Evolutionary conservation across 2,329 filamentous ascomycete genomes (phyloP), one percentile per base, ranked within the genome.

Genomic region (Ophiostoma triangulosporum): DNA sequence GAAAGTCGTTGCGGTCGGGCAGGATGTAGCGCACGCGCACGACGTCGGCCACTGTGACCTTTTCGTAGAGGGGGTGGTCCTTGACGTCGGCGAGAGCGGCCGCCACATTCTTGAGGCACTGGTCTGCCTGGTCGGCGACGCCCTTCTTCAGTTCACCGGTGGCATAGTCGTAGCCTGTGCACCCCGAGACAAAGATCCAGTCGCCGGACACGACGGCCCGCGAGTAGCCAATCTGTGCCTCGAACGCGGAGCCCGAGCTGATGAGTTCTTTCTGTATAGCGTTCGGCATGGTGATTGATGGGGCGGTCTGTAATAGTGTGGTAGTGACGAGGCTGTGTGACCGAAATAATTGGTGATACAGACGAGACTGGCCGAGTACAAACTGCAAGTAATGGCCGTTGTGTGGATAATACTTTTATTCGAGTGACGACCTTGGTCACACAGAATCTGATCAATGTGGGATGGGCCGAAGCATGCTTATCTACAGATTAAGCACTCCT

Each of bases 101-200:
- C 14, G 68, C 63, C 51, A 78, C 71, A 61, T 76, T 78, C 48
- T 55, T 56, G 56, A 78, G 66, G 15, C 67, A 69, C 60, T 78
- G 74, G 57, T 76, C 71, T 0, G 75, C 63, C 61, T 78, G 75
- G 57, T 69, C 69, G 17, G 63, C 66, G 14, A 77, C 68, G 54
- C 71, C 65, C 1, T 17, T 3, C 14, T 15, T 22, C 52, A 78
- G 73, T 22, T 61, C 54, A 15, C 70, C 70, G 0, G 72, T 75
- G 15, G 64, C 59, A 60, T 77, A 77, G 62, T 78, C 65, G 62
- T 78, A 56, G 17, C 75, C 75, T 3, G 75, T 78, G 35, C 74
- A 77, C 0, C 75, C 75, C 2, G 75, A 77, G 4, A 78, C 73
- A 54, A 77, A 71, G 11, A 78, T 64, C 67, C 71, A 73, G 50